Evolutionary conservation across 2,329 filamentous ascomycete species (phyloP), one percentile per base, ranked within the genome.

Genomic region (Diaporthe aspalathi): DNA sequence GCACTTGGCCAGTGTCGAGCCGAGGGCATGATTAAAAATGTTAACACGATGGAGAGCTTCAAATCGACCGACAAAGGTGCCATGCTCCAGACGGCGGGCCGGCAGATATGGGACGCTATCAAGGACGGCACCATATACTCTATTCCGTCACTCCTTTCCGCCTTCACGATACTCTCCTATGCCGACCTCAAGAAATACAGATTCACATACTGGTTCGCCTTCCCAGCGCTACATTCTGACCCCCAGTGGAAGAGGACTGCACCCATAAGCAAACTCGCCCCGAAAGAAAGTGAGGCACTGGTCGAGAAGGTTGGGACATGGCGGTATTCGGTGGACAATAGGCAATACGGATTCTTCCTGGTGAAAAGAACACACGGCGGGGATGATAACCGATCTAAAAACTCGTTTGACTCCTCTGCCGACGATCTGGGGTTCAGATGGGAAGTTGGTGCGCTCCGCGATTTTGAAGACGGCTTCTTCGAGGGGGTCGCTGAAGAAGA

Each of bases 141-240:
- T 12, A 93, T 95, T 65, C 96, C 96, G 2, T 98, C 95, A 5
- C 88, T 98, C 2, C 90, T 99, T 22, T 91, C 94, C 5, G 96
- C 94, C 8, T 98, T 98, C 80, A 88, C 93, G 32, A 90, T 97
- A 71, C 90, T 98, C 56, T 97, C 94, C 20, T 99, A 94, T 80
- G 95, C 96, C 73, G 95, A 99, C 79, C 88, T 99, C 43, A 99
- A 99, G 81, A 98, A 97, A 79, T 98, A 98, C 84, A 94, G 92
- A 74, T 98, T 98, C 80, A 94, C 92, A n/a, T 98, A 98, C 83
- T 97, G 97, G 91, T 98, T 98, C 81, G 95, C 93, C 6, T 99
- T 97, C 78, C 96, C 96, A 1, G 94, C 95, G 20, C 87, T 99
- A 54, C 95, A 97, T 79, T 97, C 95, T 5, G 92, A 95, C 68